Percentiles rank a stretch among this genome's conserved stretches.
Evolutionary conservation across 495 filamentous ascomycete species (phyloP).

Genomic region (Podospora didyma): DNA sequence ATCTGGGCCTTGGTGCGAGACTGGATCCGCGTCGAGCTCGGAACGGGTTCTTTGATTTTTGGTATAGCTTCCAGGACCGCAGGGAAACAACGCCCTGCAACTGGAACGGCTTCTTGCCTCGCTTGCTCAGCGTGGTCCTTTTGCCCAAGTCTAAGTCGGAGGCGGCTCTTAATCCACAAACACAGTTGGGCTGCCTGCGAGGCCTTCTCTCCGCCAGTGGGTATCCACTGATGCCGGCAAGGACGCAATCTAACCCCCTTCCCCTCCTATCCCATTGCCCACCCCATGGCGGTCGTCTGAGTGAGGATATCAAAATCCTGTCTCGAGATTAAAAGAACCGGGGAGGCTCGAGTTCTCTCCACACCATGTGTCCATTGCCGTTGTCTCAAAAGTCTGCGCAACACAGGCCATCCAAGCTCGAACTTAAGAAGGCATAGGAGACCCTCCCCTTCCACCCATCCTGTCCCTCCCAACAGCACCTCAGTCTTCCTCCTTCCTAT

Average conservation of each 20-base stretch:
- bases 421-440: slow-evolving; percentile 27
- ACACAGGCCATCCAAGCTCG: slow-evolving; percentile 16
- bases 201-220: slow-evolving; percentile 10
- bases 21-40: slow-evolving; percentile 13
- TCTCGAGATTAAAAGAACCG: slow-evolving; percentile 24
- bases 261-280: not conserved
- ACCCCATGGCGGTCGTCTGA: slow-evolving; percentile 15
- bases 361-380: slow-evolving; percentile 25
- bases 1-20: not conserved
- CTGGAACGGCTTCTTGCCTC: slow-evolving; percentile 32
- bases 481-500: slow-evolving; percentile 2
- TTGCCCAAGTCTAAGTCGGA: slow-evolving; percentile 22
- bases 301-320: slow-evolving; percentile 17
- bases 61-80: slow-evolving; percentile 9
- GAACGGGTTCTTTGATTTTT: slow-evolving; percentile 18
- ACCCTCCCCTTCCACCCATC: slow-evolving; percentile 14
- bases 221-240: slow-evolving; percentile 11
- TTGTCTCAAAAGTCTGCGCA: slow-evolving; percentile 35
- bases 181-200: slow-evolving; percentile 19
- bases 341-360: slow-evolving; percentile 25
- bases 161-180: slow-evolving; percentile 14
- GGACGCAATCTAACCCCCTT: slow-evolving; percentile 22
- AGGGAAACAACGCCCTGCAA: slow-evolving; percentile 23
- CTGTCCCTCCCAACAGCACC: slow-evolving; percentile 1
- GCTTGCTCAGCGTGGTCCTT: slow-evolving; percentile 30